Conservation (phyloP, 208 protist species). For the Acanthamoeba royreba region DNA sequence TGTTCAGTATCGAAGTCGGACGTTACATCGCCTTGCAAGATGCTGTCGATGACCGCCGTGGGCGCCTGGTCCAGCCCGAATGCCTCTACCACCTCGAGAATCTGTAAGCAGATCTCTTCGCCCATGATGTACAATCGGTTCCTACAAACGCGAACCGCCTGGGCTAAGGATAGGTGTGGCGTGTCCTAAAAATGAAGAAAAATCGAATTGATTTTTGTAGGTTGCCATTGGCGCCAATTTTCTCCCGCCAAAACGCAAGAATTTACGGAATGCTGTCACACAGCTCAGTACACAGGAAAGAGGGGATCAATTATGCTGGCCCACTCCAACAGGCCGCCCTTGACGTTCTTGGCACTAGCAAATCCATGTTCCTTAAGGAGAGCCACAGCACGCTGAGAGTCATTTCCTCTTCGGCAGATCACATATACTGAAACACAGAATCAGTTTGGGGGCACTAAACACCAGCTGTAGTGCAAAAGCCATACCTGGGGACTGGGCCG, state of each 20-base stretch:
- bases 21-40: neutral
- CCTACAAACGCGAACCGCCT: too few species aligned
- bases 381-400: neutral
- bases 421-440: neutral
- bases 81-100: neutral
- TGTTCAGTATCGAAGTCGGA: slow-evolving; percentile 11
- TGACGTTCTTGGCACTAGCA: neutral
- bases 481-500: neutral
- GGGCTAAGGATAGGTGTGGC: too few species aligned
- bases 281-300: slow-evolving; percentile 38
- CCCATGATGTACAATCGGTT: too few species aligned
- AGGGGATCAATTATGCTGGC: neutral
- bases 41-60: neutral
- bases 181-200: too few species aligned
- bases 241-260: too few species aligned
- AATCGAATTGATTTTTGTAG: too few species aligned
- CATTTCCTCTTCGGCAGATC: neutral
- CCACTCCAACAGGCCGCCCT: slow-evolving; percentile 15
- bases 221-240: too few species aligned
- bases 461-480: too few species aligned
- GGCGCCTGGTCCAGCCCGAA: neutral
- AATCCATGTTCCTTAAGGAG: neutral
- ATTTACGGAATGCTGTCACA: too few species aligned
- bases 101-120: neutral
- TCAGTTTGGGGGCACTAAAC: neutral